Percentiles rank a stretch among this genome's conserved stretches.
phyloP scores from a whole-genome alignment of 768 basidiomycete genomes.

The Lactifluus pinguis region DNA sequence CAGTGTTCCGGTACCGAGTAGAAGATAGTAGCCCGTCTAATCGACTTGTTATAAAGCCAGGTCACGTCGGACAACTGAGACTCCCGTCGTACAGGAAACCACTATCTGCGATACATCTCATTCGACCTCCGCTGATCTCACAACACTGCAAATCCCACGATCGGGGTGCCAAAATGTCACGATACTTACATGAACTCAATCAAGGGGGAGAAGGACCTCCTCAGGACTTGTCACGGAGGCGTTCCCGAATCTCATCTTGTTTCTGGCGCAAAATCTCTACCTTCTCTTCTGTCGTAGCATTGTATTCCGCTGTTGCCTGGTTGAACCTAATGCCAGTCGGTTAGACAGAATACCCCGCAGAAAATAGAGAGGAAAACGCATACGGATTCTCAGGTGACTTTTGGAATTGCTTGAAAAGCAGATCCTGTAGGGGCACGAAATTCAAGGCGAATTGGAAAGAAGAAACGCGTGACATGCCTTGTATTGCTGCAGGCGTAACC shows the following conservation, averaged over 20 bases:
- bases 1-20: too few relatives aligned
- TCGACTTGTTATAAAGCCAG: not conserved
- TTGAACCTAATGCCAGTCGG: slow-evolving; percentile 54
- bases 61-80: not conserved
- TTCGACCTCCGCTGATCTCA: not conserved
- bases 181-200: not conserved
- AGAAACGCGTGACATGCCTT: slow-evolving; percentile 37
- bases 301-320: slow-evolving; percentile 68
- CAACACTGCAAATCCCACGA: not conserved
- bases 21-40: not conserved
- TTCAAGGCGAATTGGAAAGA: slow-evolving; percentile 2
- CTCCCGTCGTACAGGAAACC: not conserved
- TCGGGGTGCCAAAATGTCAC: not conserved
- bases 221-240: slow-evolving; percentile 38
- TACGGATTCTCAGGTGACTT: slow-evolving; percentile 95
- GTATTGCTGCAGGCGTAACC: slow-evolving; percentile 86
- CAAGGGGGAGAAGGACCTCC: not conserved
- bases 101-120: not conserved
- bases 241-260: slow-evolving; percentile 53
- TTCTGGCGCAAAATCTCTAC: slow-evolving; percentile 64
- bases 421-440: slow-evolving; percentile 41
- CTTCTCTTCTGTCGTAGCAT: slow-evolving; percentile 83
- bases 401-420: slow-evolving; percentile 91
- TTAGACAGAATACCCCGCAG: not conserved
- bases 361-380: slow-evolving; percentile 24